Evolutionary conservation across 352 stramenopile species (phyloP), one percentile per base, ranked within the genome.

Genomic region (Phytophthora kernoviae): DNA sequence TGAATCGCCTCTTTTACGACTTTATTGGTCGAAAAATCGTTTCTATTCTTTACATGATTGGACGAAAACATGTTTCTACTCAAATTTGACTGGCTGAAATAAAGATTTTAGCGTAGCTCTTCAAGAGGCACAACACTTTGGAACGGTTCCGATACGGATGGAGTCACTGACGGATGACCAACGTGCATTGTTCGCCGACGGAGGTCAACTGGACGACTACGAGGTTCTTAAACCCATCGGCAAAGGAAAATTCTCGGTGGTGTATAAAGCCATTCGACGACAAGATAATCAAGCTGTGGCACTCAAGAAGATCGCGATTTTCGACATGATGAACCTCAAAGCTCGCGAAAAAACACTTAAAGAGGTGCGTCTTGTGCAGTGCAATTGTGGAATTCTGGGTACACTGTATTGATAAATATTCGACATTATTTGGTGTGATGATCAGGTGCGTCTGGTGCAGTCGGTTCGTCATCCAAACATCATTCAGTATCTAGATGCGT

Each of bases 231-330:
- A 90, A 56, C 88, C 84, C 20, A 96, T 98, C 34, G 92, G 89
- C 27, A 97, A 97, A 57, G 92, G 91, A 43, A 98, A 98, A 68
- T 98, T 98, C 68, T 96, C 91, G 5, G 76, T 97, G 36, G 93
- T 98, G 20, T 97, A 90, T 68, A 93, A 93, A 51, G 90, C 93
- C 21, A 87, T 72, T 48, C 77, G 82, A n/a, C 75, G 65, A 17
- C 39, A 59, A 15, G 87, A 97, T 52, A 83, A 50, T 5, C 73
- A 87, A 58, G 53, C 78, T 1, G 91, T 98, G 15, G 94, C 94
- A 36, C 79, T 98, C 48, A 98, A 98, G 80, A 94, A 97, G 64
- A 97, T 98, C 57, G 79, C 75, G 40, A 94, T 97, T 55, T 96
- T 96, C 64, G 81, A 94, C 71, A 68, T 90, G 39, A 97, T 98